phyloP scores from a whole-genome alignment of 345 rosid species.

The Salix udensis region DNA sequence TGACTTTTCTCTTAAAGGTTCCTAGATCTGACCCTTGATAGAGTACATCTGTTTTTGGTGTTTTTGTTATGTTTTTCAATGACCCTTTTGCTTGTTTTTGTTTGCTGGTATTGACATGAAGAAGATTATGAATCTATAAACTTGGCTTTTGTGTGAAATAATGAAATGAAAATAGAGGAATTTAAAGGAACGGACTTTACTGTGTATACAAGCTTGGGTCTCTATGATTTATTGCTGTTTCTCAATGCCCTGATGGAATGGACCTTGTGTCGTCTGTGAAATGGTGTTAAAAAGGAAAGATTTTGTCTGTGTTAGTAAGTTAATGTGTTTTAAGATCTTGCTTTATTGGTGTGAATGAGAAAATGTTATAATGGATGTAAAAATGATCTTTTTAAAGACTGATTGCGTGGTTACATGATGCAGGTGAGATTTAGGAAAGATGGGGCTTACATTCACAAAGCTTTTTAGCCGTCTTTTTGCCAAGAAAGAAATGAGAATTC shows the following conservation, averaged over 20 bases:
- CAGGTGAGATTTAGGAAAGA: not conserved
- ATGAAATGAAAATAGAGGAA: not conserved
- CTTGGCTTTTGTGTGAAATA: not conserved
- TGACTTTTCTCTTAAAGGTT: not conserved
- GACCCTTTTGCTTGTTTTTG: not conserved
- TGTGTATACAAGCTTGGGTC: not conserved
- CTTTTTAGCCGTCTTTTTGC: conserved; percentile 22
- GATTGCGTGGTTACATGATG: not conserved
- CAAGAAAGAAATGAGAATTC: conserved; percentile 20
- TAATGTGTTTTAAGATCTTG: not conserved
- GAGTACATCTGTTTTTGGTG: not conserved
- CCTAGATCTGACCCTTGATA: not conserved
- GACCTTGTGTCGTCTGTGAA: too few relatives aligned
- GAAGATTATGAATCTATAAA: not conserved
- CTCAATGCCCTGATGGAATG: not conserved
- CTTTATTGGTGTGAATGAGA: not conserved
- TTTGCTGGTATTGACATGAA: not conserved
- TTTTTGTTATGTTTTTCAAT: not conserved
- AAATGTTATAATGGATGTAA: not conserved
- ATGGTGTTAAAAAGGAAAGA: too few relatives aligned
- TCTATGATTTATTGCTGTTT: too few relatives aligned
- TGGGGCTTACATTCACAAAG: conserved; percentile 19
- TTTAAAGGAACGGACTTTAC: too few relatives aligned
- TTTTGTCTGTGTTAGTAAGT: not conserved
- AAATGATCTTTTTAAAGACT: not conserved